Evolutionary conservation across 2,329 filamentous ascomycete genomes (phyloP).

Genomic region (Thermothelomyces thermophilus): DNA sequence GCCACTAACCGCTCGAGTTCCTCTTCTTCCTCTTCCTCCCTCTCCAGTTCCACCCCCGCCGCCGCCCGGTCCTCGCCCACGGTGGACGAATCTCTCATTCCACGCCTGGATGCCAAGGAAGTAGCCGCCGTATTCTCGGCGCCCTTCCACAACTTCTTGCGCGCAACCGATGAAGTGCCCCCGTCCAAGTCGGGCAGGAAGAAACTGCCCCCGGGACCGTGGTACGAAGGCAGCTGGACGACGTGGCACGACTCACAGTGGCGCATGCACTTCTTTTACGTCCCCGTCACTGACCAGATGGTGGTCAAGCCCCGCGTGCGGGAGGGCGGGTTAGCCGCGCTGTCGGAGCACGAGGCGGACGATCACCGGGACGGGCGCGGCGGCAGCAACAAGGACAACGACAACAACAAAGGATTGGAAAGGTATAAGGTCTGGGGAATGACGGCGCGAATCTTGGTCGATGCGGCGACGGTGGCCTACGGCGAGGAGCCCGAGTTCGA

Average conservation of each 20-base stretch:
- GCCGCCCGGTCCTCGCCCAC: conserved; percentile 25
- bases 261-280: conserved; percentile 87
- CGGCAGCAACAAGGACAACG: conserved; percentile 13
- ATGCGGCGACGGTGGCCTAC: conserved; percentile 80
- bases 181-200: background rate
- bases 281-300: conserved; percentile 66
- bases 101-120: conserved; percentile 78
- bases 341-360: conserved; percentile 30
- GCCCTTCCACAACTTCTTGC: conserved; percentile 77
- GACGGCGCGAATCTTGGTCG: conserved; percentile 85
- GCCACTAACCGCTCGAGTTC: background rate
- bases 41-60: conserved; percentile 11
- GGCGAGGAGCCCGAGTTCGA: conserved; percentile 79
- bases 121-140: conserved; percentile 92
- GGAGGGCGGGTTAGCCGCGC: conserved; percentile 37
- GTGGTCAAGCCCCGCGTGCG: conserved; percentile 51
- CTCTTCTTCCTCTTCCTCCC: conserved; percentile 26
- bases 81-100: conserved; percentile 66
- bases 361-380: conserved; percentile 15
- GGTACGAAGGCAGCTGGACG: conserved; percentile 83
- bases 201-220: conserved; percentile 49
- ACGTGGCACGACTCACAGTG: conserved; percentile 72
- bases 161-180: conserved; percentile 27
- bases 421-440: conserved; percentile 89
- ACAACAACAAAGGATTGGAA: conserved; percentile 36